Base-by-base conservation (phyloP, 305 asterid species). In the Petunia hybrid region DNA sequence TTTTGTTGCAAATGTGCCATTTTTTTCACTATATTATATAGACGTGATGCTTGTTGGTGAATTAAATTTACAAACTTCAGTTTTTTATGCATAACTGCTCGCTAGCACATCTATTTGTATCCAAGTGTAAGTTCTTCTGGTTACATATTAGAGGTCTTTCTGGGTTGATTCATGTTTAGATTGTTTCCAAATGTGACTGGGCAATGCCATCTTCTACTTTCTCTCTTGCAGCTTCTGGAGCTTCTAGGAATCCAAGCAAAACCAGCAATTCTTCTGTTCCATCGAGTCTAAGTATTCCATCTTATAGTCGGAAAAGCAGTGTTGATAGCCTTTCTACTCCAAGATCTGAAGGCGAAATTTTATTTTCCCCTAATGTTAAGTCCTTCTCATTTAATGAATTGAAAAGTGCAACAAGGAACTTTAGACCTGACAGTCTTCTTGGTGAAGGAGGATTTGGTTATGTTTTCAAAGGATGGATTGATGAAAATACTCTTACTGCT, bases 401-500 rank as follows among this genome's bases (percentile, higher is more conserved):
- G 57, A 92, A 57, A 91, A 94, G 81, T 75, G 99, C 99, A 9
- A 94, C 99, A 0, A 85, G 97, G 78, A 95, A 95, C 85, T 95
- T 94, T 76, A 89, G 97, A 55, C 94, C 98, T 0, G 98, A 96
- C 83, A 94, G 98, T 87, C 97, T 96, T 83, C 95, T 94, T 1
- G 99, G 99, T 8, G 99, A 96, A 88, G 99, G 99, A 64, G 98
- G 99, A 69, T 96, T 96, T 36, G 99, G 99, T 8, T 94, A 84
- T 69, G 98, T 96, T 65, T 96, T 91, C 80, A 96, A 96, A 81
- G 99, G 99, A 77, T 95, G 98, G 99, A 91, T 95, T 22, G 98
- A 95, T 36, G 97, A 91, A 84, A 85, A 87, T 67, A 88, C 89
- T 40, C 91, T 92, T 46, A 82, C 90, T 76, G 92, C 99, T 66